phyloP scores from a whole-genome alignment of 768 basidiomycete genomes.

The Suillus plorans region DNA sequence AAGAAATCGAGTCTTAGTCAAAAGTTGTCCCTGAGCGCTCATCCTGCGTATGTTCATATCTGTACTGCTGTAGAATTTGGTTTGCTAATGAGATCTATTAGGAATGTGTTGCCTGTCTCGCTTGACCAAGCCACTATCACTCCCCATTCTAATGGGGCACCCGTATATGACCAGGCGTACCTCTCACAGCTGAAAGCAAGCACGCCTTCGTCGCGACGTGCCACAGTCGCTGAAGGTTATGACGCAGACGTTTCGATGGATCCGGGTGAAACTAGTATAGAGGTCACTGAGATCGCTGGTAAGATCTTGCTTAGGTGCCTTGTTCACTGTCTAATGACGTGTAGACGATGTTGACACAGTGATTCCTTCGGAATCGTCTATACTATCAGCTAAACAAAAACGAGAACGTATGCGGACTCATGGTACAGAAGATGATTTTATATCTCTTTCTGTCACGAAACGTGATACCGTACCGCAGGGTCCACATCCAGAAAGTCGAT shows the following conservation, averaged over 20 bases:
- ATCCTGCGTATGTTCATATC: slow-evolving; percentile 44
- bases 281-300: slow-evolving; percentile 33
- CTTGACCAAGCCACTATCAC: slow-evolving; percentile 60
- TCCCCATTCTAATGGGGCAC: slow-evolving; percentile 43
- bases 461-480: slow-evolving; percentile 56
- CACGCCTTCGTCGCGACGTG: slow-evolving; percentile 57
- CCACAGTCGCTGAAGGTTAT: slow-evolving; percentile 37
- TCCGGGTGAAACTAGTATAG: slow-evolving; percentile 40
- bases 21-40: slow-evolving; percentile 57
- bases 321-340: slow-evolving; percentile 7
- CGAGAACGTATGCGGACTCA: slow-evolving; percentile 64
- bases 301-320: slow-evolving; percentile 6
- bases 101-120: slow-evolving; percentile 42
- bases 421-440: slow-evolving; percentile 63
- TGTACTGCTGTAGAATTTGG: not conserved
- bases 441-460: slow-evolving; percentile 71
- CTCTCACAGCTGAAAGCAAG: slow-evolving; percentile 78
- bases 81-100: slow-evolving; percentile 24
- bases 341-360: slow-evolving; percentile 39
- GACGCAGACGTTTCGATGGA: slow-evolving; percentile 51
- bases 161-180: slow-evolving; percentile 71
- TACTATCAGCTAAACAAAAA: slow-evolving; percentile 72
- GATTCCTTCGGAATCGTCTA: slow-evolving; percentile 72
- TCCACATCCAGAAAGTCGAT: slow-evolving; percentile 82
- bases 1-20: slow-evolving; percentile 79